These are phyloP conservation scores for Keithomyces neogunnii DNA, from an alignment of 2,329 filamentous ascomycete genomes.

Conservation along the genomic window DNA sequence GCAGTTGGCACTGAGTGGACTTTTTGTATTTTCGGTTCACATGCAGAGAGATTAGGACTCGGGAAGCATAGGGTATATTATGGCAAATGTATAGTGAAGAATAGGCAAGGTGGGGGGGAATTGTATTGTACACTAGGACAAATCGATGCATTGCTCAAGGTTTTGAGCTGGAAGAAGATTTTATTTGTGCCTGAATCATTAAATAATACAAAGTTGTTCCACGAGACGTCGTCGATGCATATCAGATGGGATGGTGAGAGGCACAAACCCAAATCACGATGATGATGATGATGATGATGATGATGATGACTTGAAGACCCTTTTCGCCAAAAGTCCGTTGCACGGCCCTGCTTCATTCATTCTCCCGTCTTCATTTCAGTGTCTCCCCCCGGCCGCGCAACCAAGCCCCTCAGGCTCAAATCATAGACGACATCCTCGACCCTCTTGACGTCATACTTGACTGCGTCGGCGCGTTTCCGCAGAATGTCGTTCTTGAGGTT, in stretches of 20 bases:
- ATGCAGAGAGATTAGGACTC: not conserved
- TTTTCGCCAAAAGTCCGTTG: no score
- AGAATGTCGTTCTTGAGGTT: slow-evolving; percentile 95
- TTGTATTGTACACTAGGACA: slow-evolving; percentile 5
- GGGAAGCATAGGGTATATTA: not conserved
- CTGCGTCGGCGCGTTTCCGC: slow-evolving; percentile 77
- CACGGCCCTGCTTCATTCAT: slow-evolving; percentile 8
- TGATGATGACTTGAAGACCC: no score
- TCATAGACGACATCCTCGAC: slow-evolving; percentile 98
- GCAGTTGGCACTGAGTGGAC: not conserved
- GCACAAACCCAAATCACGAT: no score
- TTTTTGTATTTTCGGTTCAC: no score
- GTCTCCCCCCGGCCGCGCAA: slow-evolving; percentile 41
- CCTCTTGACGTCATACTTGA: slow-evolving; percentile 97
- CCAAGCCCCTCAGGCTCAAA: slow-evolving; percentile 74
- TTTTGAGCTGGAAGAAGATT: not conserved
- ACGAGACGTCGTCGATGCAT: not conserved
- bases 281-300: no score
- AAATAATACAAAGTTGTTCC: not conserved
- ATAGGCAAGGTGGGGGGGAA: not conserved
- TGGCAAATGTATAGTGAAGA: not conserved
- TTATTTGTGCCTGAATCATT: not conserved
- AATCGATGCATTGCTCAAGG: not conserved
- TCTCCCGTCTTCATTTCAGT: slow-evolving; percentile 29
- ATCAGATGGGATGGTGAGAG: no score